Evolutionary conservation across 176 grass and related monocot species (phyloP).

Genomic region (Aegilops speltoides): DNA sequence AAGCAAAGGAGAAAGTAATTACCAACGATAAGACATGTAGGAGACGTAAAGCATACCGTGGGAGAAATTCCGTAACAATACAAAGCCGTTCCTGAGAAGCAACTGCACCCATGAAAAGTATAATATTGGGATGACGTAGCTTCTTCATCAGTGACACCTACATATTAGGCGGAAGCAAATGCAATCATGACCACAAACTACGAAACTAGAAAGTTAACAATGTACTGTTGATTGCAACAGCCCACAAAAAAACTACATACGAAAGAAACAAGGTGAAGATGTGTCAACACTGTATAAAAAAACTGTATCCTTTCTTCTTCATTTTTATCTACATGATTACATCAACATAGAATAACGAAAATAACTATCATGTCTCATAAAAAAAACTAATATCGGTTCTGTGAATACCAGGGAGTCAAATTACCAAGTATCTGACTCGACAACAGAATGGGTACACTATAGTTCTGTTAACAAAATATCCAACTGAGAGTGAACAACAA

Average conservation of each 20-base stretch:
- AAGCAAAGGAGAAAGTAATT: conserved; percentile 24
- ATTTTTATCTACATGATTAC: neutral
- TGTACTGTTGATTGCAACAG: neutral
- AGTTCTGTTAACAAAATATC: neutral
- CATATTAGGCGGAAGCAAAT: neutral
- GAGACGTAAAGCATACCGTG: conserved; percentile 52
- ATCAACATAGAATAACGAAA: conserved; percentile 11
- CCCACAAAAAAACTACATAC: neutral
- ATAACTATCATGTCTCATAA: neutral
- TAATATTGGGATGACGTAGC: conserved; percentile 88
- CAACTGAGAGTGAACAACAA: neutral
- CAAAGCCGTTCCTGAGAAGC: conserved; percentile 84
- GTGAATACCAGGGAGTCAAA: neutral
- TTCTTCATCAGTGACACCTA: conserved; percentile 97
- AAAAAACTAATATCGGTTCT: too few species aligned
- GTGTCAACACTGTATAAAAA: neutral
- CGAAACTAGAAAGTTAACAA: neutral
- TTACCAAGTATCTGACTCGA: neutral
- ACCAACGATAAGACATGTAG: neutral
- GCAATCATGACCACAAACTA: neutral
- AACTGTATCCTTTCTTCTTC: neutral
- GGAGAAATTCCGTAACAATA: conserved; percentile 91
- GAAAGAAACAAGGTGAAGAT: neutral
- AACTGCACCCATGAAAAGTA: conserved; percentile 97
- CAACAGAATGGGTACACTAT: neutral